Evolutionary conservation across 495 filamentous ascomycete species (phyloP).

Genomic region (Neurospora sp.): DNA sequence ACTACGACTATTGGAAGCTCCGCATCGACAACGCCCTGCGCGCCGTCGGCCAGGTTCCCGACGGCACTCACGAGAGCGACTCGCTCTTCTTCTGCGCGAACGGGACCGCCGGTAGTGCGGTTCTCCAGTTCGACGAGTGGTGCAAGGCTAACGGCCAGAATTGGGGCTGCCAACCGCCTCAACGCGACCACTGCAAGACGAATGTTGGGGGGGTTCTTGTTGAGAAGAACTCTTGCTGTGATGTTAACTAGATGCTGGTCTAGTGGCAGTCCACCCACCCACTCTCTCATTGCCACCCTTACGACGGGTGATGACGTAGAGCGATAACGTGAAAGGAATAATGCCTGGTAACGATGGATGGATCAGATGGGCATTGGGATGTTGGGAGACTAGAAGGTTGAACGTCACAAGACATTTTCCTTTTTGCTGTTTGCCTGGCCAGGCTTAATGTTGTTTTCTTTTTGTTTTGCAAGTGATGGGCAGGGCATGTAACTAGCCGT

Average conservation of each 20-base stretch:
- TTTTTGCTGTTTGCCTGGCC: not conserved
- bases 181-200: not conserved
- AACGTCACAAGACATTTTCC: not conserved
- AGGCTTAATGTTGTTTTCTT: not conserved
- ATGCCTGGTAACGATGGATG: not conserved
- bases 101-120: not conserved
- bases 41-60: not conserved
- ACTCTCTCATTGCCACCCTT: too few relatives aligned
- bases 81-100: not conserved
- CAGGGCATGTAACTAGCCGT: not conserved
- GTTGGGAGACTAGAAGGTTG: not conserved
- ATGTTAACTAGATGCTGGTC: not conserved
- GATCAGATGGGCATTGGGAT: not conserved
- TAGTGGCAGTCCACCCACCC: not conserved
- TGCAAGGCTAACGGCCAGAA: not conserved
- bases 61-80: conserved; percentile 1
- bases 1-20: conserved; percentile 1
- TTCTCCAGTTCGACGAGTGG: not conserved
- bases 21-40: conserved; percentile 5
- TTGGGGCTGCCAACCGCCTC: conserved; percentile 2
- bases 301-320: too few relatives aligned
- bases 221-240: not conserved
- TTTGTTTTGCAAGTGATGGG: not conserved
- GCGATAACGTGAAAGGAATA: not conserved
- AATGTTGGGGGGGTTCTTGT: not conserved